A percentile compares a stretch with the other conserved stretches of the same genome.
phyloP scores from a whole-genome alignment of 495 filamentous ascomycete species.

The Penicillium odoratum region DNA sequence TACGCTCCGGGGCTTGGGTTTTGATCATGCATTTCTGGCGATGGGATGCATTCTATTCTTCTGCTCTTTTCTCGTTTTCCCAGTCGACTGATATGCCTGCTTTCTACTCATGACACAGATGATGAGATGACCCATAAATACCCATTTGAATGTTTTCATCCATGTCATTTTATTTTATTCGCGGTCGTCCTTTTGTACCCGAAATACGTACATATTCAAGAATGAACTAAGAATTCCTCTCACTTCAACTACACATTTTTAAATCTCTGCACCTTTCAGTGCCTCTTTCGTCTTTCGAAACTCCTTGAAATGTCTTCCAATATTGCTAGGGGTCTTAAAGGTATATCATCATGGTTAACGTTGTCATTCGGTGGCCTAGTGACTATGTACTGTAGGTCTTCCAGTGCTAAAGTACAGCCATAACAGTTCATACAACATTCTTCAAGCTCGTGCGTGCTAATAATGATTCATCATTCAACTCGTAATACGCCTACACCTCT shows the following conservation, averaged over 20 bases:
- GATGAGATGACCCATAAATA: slow-evolving; percentile 26
- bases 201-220: slow-evolving; percentile 3
- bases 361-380: neutral
- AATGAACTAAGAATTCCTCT: slow-evolving; percentile 14
- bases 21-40: slow-evolving; percentile 9
- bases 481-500: slow-evolving; percentile 20
- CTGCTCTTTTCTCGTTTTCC: slow-evolving; percentile 1
- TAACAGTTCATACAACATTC: neutral
- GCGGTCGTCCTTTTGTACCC: neutral
- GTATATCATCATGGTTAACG: neutral
- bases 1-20: slow-evolving; percentile 3
- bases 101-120: slow-evolving; percentile 22
- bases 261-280: slow-evolving; percentile 38
- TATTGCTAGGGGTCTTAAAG: slow-evolving; percentile 41
- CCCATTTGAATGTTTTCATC: slow-evolving; percentile 27
- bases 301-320: slow-evolving; percentile 29
- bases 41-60: neutral
- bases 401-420: slow-evolving; percentile 1
- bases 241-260: slow-evolving; percentile 38
- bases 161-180: slow-evolving; percentile 9
- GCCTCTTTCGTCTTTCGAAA: slow-evolving; percentile 33
- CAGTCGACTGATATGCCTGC: neutral
- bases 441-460: neutral
- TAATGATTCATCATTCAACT: neutral
- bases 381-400: no score